Percentiles rank a stretch among this genome's conserved stretches.
phyloP scores from a whole-genome alignment of 75 land plant genomes.

The Gnetum montanum region DNA sequence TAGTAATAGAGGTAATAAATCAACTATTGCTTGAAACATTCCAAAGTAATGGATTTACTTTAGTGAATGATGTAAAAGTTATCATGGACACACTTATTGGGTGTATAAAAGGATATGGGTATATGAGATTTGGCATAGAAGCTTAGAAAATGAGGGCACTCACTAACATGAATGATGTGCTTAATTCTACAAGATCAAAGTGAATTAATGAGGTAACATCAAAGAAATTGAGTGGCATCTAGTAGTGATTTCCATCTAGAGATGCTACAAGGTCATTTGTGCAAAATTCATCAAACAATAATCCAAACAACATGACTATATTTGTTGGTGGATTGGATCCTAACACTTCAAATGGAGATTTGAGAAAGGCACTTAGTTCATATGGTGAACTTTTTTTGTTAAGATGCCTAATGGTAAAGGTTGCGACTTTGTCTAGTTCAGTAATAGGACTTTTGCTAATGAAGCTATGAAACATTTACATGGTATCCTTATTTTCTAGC shows the following conservation, averaged over 20 bases:
- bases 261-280: too few species aligned
- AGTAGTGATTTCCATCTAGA: conserved; percentile 10
- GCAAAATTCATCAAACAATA: too few species aligned
- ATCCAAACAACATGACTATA: too few species aligned
- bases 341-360: too few species aligned
- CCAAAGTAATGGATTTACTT: conserved; percentile 13
- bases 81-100: conserved; percentile 32
- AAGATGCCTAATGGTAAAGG: too few species aligned
- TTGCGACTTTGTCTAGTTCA: too few species aligned
- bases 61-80: conserved; percentile 34
- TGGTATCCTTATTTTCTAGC: too few species aligned
- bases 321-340: too few species aligned
- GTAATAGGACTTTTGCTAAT: too few species aligned
- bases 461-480: too few species aligned
- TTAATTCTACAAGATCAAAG: conserved; percentile 36
- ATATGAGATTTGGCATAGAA: conserved; percentile 37
- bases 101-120: conserved; percentile 41
- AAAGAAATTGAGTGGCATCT: conserved; percentile 19
- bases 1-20: conserved; percentile 37
- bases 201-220: conserved; percentile 39
- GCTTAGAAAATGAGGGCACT: conserved; percentile 24
- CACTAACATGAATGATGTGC: conserved; percentile 39
- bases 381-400: too few species aligned
- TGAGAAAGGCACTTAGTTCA: too few species aligned
- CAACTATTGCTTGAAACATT: conserved; percentile 24